Percentiles rank a stretch among this genome's conserved stretches.
phyloP scores from a whole-genome alignment of 2,329 filamentous ascomycete genomes.

The Botryotinia narcissicola region DNA sequence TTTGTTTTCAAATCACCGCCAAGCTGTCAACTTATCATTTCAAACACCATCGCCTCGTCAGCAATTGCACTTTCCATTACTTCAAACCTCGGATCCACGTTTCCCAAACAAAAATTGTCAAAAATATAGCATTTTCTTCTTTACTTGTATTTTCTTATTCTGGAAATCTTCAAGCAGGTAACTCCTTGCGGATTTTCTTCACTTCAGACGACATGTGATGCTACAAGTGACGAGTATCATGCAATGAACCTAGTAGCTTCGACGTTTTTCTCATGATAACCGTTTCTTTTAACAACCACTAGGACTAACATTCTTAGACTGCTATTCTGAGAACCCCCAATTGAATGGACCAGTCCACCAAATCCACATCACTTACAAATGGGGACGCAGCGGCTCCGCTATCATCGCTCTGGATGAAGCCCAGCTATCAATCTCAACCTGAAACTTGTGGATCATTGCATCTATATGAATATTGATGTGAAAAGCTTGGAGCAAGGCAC shows the following conservation, averaged over 20 bases:
- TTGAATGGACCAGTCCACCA: neutral
- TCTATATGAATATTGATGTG: neutral
- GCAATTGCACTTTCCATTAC: constrained; percentile 12
- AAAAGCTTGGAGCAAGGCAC: neutral
- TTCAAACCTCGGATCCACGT: constrained; percentile 4
- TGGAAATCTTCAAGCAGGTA: neutral
- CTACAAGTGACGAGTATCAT: neutral
- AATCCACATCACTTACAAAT: constrained; percentile 14
- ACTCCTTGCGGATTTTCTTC: neutral
- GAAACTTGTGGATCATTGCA: constrained; percentile 6
- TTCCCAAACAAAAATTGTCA: constrained; percentile 1
- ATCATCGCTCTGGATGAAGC: constrained; percentile 13
- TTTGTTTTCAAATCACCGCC: neutral
- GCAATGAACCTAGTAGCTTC: neutral
- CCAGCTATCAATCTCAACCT: constrained; percentile 10
- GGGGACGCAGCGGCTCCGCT: constrained; percentile 24
- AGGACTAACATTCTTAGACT: neutral
- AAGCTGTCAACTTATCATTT: constrained; percentile 3
- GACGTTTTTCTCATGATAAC: neutral
- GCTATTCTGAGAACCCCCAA: neutral
- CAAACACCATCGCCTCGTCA: constrained; percentile 17
- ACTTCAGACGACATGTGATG: neutral
- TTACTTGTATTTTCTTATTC: neutral
- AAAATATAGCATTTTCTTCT: constrained; percentile 8
- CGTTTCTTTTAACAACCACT: neutral